These are phyloP conservation scores for Entophlyctis luteolus DNA, from an alignment of 192 early-diverging fungal species.

Conservation along the genomic window DNA sequence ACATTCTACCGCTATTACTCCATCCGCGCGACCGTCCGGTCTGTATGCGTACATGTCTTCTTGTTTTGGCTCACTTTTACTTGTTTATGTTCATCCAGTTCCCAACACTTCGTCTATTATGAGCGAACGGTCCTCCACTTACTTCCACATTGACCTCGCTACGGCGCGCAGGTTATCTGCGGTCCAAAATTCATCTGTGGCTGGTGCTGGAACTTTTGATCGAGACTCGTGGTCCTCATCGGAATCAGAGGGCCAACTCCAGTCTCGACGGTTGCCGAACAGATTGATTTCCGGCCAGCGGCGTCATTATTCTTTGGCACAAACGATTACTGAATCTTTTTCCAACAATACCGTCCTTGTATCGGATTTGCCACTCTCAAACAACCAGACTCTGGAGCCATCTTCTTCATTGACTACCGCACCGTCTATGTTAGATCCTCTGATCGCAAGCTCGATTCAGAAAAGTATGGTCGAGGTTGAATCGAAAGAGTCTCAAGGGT, in stretches of 20 bases:
- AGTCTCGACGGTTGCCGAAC: background rate
- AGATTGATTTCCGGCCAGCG: background rate
- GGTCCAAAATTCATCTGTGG: background rate
- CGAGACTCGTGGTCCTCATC: background rate
- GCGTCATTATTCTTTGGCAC: slow-evolving; percentile 2
- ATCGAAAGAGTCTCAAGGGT: too few relatives aligned
- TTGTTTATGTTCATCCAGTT: too few relatives aligned
- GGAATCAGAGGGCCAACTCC: background rate
- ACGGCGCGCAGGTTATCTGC: background rate
- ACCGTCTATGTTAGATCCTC: too few relatives aligned
- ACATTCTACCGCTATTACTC: too few relatives aligned
- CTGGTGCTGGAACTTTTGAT: background rate
- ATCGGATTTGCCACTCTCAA: background rate
- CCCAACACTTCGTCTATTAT: too few relatives aligned
- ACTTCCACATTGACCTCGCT: slow-evolving; percentile 20
- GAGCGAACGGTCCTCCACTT: background rate
- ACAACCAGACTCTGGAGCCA: background rate
- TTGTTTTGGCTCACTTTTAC: too few relatives aligned
- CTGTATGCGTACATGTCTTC: too few relatives aligned
- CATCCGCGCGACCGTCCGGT: too few relatives aligned
- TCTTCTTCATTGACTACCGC: background rate
- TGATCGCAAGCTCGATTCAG: too few relatives aligned
- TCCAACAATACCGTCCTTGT: slow-evolving; percentile 14
- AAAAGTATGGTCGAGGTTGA: too few relatives aligned
- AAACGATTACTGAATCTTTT: slow-evolving; percentile 18